phyloP scores from a whole-genome alignment of 495 filamentous ascomycete species.

The Ascobolus immersus region DNA sequence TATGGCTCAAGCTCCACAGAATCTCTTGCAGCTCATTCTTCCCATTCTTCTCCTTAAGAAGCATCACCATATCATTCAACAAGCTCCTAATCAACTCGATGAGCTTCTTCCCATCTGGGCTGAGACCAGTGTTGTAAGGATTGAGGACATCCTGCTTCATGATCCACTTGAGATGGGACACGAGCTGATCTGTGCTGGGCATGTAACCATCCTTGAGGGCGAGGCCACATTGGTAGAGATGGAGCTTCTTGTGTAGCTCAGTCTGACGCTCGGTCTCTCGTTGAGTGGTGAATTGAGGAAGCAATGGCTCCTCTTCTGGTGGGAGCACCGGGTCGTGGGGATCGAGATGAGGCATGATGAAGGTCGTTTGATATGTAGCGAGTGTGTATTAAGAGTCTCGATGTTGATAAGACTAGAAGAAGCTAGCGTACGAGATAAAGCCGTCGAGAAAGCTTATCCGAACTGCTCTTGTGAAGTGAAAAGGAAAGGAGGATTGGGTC shows the following conservation, averaged over 20 bases:
- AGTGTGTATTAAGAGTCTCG: too few relatives aligned
- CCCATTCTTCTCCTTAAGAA: conserved; percentile 56
- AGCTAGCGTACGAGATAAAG: too few relatives aligned
- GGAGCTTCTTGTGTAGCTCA: conserved; percentile 57
- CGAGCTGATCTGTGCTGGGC: conserved; percentile 67
- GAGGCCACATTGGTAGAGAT: conserved; percentile 72
- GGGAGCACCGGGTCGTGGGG: too few relatives aligned
- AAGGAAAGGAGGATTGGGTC: too few relatives aligned
- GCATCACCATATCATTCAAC: conserved; percentile 47
- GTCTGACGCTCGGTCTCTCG: conserved; percentile 59
- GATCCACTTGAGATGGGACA: conserved; percentile 57
- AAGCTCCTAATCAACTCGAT: conserved; percentile 45
- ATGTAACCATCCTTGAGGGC: conserved; percentile 69
- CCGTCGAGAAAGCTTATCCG: too few relatives aligned
- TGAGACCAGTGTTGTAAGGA: conserved; percentile 47
- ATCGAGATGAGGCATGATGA: too few relatives aligned
- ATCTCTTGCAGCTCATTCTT: conserved; percentile 78
- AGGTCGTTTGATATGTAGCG: too few relatives aligned
- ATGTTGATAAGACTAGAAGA: too few relatives aligned
- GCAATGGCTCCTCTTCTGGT: conserved; percentile 54
- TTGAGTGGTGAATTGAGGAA: conserved; percentile 64
- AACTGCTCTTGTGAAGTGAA: too few relatives aligned
- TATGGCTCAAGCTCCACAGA: conserved; percentile 57
- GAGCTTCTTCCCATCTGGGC: conserved; percentile 46
- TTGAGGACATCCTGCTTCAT: conserved; percentile 56